phyloP scores from a whole-genome alignment of 2,329 filamentous ascomycete species.

The Colletotrichum cereale region DNA sequence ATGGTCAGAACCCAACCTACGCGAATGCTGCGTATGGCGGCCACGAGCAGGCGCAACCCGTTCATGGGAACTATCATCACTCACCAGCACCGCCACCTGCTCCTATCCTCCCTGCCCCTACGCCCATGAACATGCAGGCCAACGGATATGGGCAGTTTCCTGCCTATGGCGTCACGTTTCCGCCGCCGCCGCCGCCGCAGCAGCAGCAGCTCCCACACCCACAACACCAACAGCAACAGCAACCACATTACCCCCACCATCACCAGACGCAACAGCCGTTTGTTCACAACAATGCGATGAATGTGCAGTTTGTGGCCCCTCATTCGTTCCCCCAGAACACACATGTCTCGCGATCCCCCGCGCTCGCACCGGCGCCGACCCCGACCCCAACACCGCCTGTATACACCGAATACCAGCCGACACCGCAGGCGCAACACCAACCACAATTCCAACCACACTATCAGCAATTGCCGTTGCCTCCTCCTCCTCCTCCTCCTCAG shows the following conservation, averaged over 20 bases:
- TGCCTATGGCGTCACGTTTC: conserved; percentile 44
- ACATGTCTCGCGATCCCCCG: conserved; percentile 26
- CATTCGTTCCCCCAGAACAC: conserved; percentile 28
- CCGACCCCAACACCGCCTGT: conserved; percentile 4
- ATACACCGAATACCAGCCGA: conserved; percentile 29
- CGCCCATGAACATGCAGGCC: conserved; percentile 41
- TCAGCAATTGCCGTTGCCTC: conserved; percentile 36
- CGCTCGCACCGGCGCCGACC: conserved; percentile 30
- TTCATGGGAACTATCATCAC: conserved; percentile 46
- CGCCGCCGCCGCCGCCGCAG: conserved; percentile 45
- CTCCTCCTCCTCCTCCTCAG: conserved; percentile 28
- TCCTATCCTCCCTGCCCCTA: conserved; percentile 45
- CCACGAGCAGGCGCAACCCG: conserved; percentile 46
- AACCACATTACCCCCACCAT: conserved; percentile 14
- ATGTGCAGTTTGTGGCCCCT: conserved; percentile 29
- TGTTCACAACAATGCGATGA: conserved; percentile 28
- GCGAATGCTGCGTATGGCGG: conserved; percentile 36
- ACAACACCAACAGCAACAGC: conserved; percentile 43
- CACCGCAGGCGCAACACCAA: conserved; percentile 39
- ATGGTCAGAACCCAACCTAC: conserved; percentile 40
- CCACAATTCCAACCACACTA: conserved; percentile 33
- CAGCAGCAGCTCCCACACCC: conserved; percentile 48
- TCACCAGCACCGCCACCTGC: conserved; percentile 45
- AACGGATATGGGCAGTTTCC: conserved; percentile 40
- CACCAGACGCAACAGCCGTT: conserved; percentile 32